Evolutionary conservation across 2,329 filamentous ascomycete species (phyloP).

Genomic region (Phaeosphaeria sp.): DNA sequence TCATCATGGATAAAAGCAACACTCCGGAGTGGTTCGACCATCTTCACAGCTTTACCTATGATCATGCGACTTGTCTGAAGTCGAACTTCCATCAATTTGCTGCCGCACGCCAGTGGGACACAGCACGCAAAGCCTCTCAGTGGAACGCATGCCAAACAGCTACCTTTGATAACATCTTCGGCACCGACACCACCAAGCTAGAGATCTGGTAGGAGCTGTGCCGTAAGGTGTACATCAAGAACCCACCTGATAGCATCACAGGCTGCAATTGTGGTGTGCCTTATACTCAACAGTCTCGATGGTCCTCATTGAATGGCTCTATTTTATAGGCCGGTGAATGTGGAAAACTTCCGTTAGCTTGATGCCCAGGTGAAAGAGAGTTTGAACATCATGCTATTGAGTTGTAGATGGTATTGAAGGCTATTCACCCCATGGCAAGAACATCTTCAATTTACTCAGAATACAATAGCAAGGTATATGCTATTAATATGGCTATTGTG

Average conservation of each 20-base stretch:
- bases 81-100: constrained; percentile 16
- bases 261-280: constrained; percentile 10
- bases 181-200: constrained; percentile 12
- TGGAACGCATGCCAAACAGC: constrained; percentile 12
- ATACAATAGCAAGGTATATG: background rate
- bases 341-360: no score
- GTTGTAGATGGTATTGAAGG: no score
- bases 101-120: constrained; percentile 8
- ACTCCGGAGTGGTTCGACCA: background rate
- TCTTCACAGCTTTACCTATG: constrained; percentile 9
- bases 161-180: constrained; percentile 8
- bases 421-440: no score
- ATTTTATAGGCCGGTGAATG: no score
- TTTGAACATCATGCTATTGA: no score
- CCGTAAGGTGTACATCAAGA: constrained; percentile 16
- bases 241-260: constrained; percentile 18
- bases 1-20: background rate
- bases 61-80: constrained; percentile 1
- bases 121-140: background rate
- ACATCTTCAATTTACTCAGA: no score
- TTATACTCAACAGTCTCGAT: no score
- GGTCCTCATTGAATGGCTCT: no score
- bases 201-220: constrained; percentile 27
- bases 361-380: no score
- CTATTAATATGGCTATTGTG: background rate